Evolutionary conservation across 768 basidiomycete species (phyloP), one percentile per base, ranked within the genome.

Genomic region (Calocybe gangraenosa): DNA sequence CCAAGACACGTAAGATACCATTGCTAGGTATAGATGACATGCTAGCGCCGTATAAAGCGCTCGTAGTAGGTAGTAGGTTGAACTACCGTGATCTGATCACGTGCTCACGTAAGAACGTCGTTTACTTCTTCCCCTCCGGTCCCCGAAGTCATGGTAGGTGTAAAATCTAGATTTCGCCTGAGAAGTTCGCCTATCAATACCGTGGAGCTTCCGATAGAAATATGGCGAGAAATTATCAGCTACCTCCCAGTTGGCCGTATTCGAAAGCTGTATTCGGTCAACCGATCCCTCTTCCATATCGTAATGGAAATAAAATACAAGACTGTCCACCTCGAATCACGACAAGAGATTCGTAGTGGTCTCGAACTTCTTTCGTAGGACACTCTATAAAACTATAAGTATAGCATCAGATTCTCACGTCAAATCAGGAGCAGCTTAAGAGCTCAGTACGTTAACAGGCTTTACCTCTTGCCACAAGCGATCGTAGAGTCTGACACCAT

Each of bases 1-100:
- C 63, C 1, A 83, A 56, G 5, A 77, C 74, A 28, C 73, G 73
- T 28, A 28, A 28, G 35, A 64, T 59, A 15, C 50, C 48, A 14
- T 38, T 49, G 19, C 48, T 43, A n/a, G 34, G n/a, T 35, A 35
- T n/a, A 14, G 14, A 14, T 35, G n/a, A 14, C 13, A 35, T 7
- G 6, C 34, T 5, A 35, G 5, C 34, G n/a, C n/a, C n/a, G n/a
- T 28, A 6, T 28, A 28, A 28, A 11, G 25, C 6, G 5, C 25
- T 28, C 25, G 25, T n/a, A n/a, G n/a, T n/a, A n/a, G 25, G 25
- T 11, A 28, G 11, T 28, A 28, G 25, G 11, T 6, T 28, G 25
- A 28, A 28, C 6, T 6, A 28, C 5, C 11, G 5, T 5, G 25
- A 28, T 28, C 5, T 11, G 17, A 14, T 35, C 7, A 14, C 34